Base-by-base conservation (phyloP, 176 grass and related monocot genomes). In the Triticum monococcum region DNA sequence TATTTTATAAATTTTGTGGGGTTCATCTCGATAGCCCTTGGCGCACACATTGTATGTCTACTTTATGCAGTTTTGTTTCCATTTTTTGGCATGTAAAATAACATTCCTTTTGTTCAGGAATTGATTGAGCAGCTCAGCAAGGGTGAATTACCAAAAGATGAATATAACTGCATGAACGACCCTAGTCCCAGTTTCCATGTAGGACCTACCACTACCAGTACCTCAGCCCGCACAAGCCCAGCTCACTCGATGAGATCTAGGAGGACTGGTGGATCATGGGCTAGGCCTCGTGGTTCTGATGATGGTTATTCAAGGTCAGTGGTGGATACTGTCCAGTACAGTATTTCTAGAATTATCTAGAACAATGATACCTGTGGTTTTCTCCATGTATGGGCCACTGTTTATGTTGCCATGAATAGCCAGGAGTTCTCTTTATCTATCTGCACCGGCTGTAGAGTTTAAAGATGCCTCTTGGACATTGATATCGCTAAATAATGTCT, bases 111-210 rank as follows among this genome's bases (percentile, higher is more conserved):
- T 48, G 25, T 95, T 23, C 79, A 94, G 93, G 93, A 94, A 73
- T 87, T 98, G 87, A 92, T 98, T 63, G 96, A 98, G 88, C 95
- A 92, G 79, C 85, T 98, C 78, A 95, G 88, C 86, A 98, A 94
- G 85, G 93, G 93, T 68, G 86, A 98, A 61, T 83, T 98, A 78
- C 85, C 96, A 78, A 93, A 93, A 89, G 96, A 98, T 79, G 96
- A 98, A 79, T 98, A 92, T 83, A 83, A 86, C 68, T 95, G 91
- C 91, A 95, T 94, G 90, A 98, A 95, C 33, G 90, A 95, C 60
- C 96, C 96, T 64, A 88, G 91, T 83, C 93, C 93, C 62, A 92
- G 90, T 78, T 89, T 87, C 35, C 93, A 94, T 84, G 90, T 79
- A 66, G 67, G 78, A 26, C 64, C 90, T 87, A 73, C 68, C 28